Conservation (phyloP, 2,329 filamentous ascomycete genomes). For the Sarocladium kiliense region DNA sequence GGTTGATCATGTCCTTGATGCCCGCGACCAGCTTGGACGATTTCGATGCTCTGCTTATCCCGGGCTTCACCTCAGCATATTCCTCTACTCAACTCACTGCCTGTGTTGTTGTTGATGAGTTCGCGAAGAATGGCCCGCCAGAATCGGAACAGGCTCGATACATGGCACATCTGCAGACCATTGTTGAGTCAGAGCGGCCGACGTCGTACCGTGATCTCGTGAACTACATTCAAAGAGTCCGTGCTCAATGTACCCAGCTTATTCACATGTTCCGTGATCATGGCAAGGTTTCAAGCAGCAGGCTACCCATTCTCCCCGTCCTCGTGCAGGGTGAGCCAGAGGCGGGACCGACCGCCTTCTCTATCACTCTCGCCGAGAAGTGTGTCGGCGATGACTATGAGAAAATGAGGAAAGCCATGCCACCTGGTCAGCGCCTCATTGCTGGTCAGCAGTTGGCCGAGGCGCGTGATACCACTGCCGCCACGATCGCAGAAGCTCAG, state of each 20-base stretch:
- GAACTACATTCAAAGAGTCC: constrained; percentile 81
- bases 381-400: constrained; percentile 84
- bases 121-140: constrained; percentile 55
- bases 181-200: constrained; percentile 79
- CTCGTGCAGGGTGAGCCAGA: constrained; percentile 91
- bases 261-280: constrained; percentile 89
- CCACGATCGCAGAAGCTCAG: constrained; percentile 75
- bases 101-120: constrained; percentile 83
- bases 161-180: constrained; percentile 59
- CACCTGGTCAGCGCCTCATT: constrained; percentile 81
- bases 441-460: constrained; percentile 75
- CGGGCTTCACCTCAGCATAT: constrained; percentile 64
- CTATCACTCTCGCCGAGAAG: constrained; percentile 80
- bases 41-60: constrained; percentile 61
- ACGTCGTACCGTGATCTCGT: constrained; percentile 83
- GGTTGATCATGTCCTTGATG: constrained; percentile 73
- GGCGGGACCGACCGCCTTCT: constrained; percentile 89
- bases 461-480: constrained; percentile 63
- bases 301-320: constrained; percentile 76
- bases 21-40: constrained; percentile 55
- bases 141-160: constrained; percentile 47
- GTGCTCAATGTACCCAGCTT: constrained; percentile 86
- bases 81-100: constrained; percentile 84
- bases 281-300: constrained; percentile 70
- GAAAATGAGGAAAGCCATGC: constrained; percentile 79